These are phyloP conservation scores for Starmerella lactis-condensi DNA, from an alignment of 805 yeast genomes.

Conservation along the genomic window DNA sequence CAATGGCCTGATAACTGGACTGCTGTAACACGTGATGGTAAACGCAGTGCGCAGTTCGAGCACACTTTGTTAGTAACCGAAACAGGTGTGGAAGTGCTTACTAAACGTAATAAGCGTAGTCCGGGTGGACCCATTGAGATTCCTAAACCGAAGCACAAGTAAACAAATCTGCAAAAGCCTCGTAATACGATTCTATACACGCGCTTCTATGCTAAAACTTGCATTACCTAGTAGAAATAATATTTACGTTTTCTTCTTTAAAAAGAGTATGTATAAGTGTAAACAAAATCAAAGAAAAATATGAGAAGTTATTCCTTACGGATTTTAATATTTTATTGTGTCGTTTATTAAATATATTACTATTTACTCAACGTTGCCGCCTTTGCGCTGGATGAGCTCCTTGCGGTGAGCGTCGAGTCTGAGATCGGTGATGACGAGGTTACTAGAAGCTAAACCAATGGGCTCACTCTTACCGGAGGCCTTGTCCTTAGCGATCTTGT, in stretches of 20 bases:
- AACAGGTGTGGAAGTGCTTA: constrained; percentile 75
- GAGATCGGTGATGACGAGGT: constrained; percentile 95
- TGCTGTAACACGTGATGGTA: constrained; percentile 76
- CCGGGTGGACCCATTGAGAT: constrained; percentile 62
- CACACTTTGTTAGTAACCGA: constrained; percentile 87
- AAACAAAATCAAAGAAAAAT: background rate
- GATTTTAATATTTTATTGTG: background rate
- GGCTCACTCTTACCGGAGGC: constrained; percentile 96
- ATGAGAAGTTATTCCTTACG: background rate
- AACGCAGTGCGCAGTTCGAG: constrained; percentile 76
- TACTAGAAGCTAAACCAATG: constrained; percentile 93
- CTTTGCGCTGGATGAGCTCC: constrained; percentile 92
- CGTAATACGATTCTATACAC: background rate
- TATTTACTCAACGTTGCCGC: constrained; percentile 65
- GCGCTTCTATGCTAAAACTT: too few species aligned
- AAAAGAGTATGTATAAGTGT: background rate
- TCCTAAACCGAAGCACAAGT: constrained; percentile 12
- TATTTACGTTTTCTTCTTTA: background rate
- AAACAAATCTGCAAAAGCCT: background rate
- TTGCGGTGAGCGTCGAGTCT: constrained; percentile 98
- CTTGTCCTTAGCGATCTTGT: constrained; percentile 93
- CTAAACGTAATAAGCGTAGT: constrained; percentile 58
- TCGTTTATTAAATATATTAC: constrained; percentile 8
- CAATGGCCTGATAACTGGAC: constrained; percentile 99
- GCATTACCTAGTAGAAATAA: background rate